phyloP scores from a whole-genome alignment of 2,329 filamentous ascomycete genomes.

The Pezicula rhizophila region DNA sequence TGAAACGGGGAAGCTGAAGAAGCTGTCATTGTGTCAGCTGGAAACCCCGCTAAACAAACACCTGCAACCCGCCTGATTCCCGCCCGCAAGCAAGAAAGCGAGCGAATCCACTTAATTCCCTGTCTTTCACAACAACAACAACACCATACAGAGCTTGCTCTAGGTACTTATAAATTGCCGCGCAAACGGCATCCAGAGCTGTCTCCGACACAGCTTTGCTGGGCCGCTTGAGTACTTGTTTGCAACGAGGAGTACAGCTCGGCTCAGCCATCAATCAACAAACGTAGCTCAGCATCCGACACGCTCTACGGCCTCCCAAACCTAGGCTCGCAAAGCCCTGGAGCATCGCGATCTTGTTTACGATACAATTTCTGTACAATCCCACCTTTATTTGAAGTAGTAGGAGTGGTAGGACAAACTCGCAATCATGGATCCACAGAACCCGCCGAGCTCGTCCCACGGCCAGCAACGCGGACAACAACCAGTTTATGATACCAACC shows the following conservation, averaged over 20 bases:
- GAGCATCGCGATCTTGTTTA: no score
- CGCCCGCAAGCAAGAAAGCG: not conserved
- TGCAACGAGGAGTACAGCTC: no score
- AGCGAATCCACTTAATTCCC: not conserved
- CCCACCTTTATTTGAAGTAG: no score
- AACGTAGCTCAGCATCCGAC: not conserved
- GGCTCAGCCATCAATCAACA: no score
- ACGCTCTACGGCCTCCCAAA: not conserved
- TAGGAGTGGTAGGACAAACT: not conserved
- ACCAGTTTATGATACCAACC: slow-evolving; percentile 65
- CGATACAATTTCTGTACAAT: no score
- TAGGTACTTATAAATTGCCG: not conserved
- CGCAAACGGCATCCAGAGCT: no score
- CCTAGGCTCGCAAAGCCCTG: no score
- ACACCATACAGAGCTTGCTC: not conserved
- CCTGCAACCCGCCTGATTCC: not conserved
- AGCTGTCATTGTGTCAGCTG: no score
- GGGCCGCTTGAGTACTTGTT: not conserved
- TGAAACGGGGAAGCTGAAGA: no score
- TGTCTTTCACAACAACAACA: not conserved
- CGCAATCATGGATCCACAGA: slow-evolving; percentile 47
- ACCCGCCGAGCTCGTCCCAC: slow-evolving; percentile 47
- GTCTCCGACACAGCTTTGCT: not conserved
- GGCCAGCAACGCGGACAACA: slow-evolving; percentile 46
- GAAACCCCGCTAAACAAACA: no score